Base-by-base conservation (phyloP, 257 asterid species). In the Solanum sitiens region DNA sequence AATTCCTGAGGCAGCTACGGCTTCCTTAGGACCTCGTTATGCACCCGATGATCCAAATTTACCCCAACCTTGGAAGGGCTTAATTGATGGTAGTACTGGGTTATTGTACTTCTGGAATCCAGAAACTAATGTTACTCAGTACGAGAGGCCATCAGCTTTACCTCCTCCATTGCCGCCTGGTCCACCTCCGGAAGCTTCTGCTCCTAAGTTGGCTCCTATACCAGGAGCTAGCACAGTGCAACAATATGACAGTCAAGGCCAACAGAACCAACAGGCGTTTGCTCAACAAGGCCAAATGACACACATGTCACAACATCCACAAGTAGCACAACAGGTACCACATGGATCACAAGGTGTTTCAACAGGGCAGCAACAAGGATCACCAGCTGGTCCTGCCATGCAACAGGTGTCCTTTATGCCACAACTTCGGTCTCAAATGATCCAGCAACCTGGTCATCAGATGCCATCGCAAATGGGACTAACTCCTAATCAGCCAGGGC, bases 1-100 rank as follows among this genome's bases (percentile, higher is more conserved):
- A 11, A 87, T 94, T 86, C 91, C 96, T 21, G 99, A 96, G 93
- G 91, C 94, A 85, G 93, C 95, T 71, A 65, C 94, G 8, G 86
- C 93, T 89, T 83, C 91, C 3, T 83, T 89, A 40, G 98, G 98
- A 74, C 98, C 98, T 7, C 95, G 98, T 40, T 96, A 94, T 89
- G 98, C 98, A 77, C 98, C 98, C 0, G 98, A 96, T 71, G 99
- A 96, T 89, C 98, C 98, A 27, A 93, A 95, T 72, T 88, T 95
- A 73, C 98, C 99, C 11, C 98, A 94, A 88, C 99, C 98, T 10
- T 96, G 99, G 98, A 95, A 96, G 91, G 98, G 98, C 59, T 92
- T 96, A 83, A 93, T 96, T 86, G 99, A 96, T 89, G 98, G 98
- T 89, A 93, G 92, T 86, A 91, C 98, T 0, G 96, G 95, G 68